Evolutionary conservation across 2,329 filamentous ascomycete genomes (phyloP).

Genomic region (Pseudogymnoascus sp.): DNA sequence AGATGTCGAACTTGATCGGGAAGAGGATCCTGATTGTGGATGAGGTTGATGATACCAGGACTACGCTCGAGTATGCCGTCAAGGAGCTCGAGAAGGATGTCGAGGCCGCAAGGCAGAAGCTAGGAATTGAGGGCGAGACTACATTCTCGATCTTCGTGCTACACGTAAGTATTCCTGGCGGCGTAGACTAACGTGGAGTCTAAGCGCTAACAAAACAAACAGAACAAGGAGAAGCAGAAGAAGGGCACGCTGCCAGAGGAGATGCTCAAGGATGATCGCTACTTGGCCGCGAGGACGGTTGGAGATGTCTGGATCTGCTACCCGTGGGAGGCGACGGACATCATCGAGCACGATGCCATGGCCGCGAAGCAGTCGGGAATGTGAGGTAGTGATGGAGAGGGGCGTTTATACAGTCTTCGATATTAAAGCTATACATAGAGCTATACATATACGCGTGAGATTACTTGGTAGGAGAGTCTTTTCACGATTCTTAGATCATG

Average conservation of each 20-base stretch:
- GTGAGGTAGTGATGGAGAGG: neutral
- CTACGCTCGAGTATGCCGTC: slow-evolving; percentile 88
- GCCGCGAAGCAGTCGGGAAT: slow-evolving; percentile 35
- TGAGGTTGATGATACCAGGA: slow-evolving; percentile 92
- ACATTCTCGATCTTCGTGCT: slow-evolving; percentile 92
- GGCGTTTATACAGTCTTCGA: neutral
- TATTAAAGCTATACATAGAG: slow-evolving; percentile 6
- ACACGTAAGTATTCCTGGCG: slow-evolving; percentile 48
- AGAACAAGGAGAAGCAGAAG: slow-evolving; percentile 98
- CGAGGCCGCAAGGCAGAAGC: slow-evolving; percentile 63
- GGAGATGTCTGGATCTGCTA: slow-evolving; percentile 98
- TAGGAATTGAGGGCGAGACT: slow-evolving; percentile 60
- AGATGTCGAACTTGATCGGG: slow-evolving; percentile 82
- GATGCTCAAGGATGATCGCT: slow-evolving; percentile 65
- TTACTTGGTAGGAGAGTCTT: neutral
- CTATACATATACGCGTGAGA: neutral
- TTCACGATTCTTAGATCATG: neutral
- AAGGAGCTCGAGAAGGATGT: slow-evolving; percentile 94
- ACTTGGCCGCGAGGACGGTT: slow-evolving; percentile 79
- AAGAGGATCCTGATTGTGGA: slow-evolving; percentile 90
- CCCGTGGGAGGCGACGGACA: slow-evolving; percentile 93
- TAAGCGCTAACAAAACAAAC: slow-evolving; percentile 15
- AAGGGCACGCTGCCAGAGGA: slow-evolving; percentile 75
- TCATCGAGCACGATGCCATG: slow-evolving; percentile 78
- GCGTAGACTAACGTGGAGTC: neutral